These are phyloP conservation scores for Cryptococcus hybrid DNA, from an alignment of 1,284 basidiomycete genomes.

Conservation along the genomic window DNA sequence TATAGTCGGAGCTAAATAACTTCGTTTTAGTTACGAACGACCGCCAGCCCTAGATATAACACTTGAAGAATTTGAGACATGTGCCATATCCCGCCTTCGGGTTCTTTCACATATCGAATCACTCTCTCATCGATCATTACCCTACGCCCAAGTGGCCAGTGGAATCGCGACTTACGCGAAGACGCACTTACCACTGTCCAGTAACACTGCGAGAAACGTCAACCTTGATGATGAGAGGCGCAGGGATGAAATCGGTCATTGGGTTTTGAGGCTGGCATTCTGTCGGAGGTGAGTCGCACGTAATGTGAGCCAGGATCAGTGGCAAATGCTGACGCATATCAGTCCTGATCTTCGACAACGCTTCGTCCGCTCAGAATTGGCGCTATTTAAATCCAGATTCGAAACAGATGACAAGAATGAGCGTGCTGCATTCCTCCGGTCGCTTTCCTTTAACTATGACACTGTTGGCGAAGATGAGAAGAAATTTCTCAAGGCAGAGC, in stretches of 20 bases:
- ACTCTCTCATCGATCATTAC: slow-evolving; percentile 52
- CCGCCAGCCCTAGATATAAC: slow-evolving; percentile 88
- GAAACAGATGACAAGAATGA: slow-evolving; percentile 67
- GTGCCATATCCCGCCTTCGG: slow-evolving; percentile 78
- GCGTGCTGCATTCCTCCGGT: slow-evolving; percentile 66
- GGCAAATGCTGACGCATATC: slow-evolving; percentile 2
- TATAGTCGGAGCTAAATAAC: background rate
- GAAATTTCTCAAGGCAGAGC: slow-evolving; percentile 18
- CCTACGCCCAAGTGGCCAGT: slow-evolving; percentile 32
- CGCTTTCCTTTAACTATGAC: slow-evolving; percentile 77
- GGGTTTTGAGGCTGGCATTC: slow-evolving; percentile 91
- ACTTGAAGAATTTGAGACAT: slow-evolving; percentile 93
- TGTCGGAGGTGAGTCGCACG: slow-evolving; percentile 76
- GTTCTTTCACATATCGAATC: slow-evolving; percentile 95
- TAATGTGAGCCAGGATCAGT: background rate
- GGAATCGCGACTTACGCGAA: slow-evolving; percentile 42
- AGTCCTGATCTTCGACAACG: slow-evolving; percentile 89
- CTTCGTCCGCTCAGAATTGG: slow-evolving; percentile 86
- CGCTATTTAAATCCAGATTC: slow-evolving; percentile 80
- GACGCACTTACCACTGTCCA: slow-evolving; percentile 57
- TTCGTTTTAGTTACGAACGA: slow-evolving; percentile 66
- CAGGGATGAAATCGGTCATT: slow-evolving; percentile 90
- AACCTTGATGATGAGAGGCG: slow-evolving; percentile 66
- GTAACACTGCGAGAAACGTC: slow-evolving; percentile 57
- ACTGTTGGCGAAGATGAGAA: slow-evolving; percentile 66